Evolutionary conservation across 2,329 filamentous ascomycete species (phyloP).

Genomic region (Sporothrix luriei): DNA sequence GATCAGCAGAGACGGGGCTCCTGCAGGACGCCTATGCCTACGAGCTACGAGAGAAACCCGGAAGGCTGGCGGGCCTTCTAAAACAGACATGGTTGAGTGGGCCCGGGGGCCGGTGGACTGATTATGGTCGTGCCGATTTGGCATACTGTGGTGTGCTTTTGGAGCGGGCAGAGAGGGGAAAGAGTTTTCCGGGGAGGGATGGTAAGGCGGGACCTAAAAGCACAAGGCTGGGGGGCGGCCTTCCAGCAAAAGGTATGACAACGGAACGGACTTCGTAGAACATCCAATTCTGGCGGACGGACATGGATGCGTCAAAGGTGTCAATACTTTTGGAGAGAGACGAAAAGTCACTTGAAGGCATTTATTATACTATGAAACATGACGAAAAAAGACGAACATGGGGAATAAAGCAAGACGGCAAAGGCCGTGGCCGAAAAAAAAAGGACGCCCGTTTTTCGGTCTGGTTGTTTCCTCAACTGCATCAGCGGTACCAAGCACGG

Average conservation of each 20-base stretch:
- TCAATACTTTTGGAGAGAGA: not conserved
- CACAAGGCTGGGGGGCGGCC: not conserved
- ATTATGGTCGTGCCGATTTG: not conserved
- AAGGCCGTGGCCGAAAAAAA: not conserved
- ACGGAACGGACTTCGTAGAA: conserved; percentile 15
- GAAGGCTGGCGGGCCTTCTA: not conserved
- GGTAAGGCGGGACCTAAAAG: conserved; percentile 6
- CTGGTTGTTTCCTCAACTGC: not conserved
- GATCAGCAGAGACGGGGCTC: not conserved
- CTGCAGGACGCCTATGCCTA: not conserved
- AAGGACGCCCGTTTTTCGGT: not conserved
- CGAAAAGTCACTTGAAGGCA: not conserved
- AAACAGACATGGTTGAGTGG: not conserved
- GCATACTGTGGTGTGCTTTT: not conserved
- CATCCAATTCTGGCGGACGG: not conserved
- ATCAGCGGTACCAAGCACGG: not conserved
- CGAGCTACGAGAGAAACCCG: conserved; percentile 15
- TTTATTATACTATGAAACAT: not conserved
- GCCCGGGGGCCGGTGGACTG: not conserved
- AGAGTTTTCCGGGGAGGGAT: not conserved
- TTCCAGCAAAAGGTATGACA: not conserved
- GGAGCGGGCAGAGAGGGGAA: not conserved
- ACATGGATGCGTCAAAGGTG: not conserved
- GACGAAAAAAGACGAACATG: not conserved
- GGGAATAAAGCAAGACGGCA: not conserved